Evolutionary conservation across 805 yeast species (phyloP), one percentile per base, ranked within the genome.

Genomic region (Naumovozyma baii): DNA sequence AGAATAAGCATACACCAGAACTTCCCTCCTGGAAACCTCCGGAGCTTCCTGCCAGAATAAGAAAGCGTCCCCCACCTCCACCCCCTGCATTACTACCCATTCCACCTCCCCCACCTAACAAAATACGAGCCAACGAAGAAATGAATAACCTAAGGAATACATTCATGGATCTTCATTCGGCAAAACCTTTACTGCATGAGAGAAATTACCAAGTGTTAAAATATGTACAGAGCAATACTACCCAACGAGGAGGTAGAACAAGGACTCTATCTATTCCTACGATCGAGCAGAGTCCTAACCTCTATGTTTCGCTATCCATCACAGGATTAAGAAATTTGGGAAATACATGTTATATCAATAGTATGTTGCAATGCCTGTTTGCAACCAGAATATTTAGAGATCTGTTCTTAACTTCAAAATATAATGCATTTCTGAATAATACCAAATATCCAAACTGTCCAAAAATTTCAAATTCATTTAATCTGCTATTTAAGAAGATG

Each of bases 311-410:
- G 8, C 55, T 68, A 37, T 65, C 74, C 1, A 66, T 78, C 13
- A 77, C 83, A 39, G 84, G 88, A 0, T 57, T 83, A 38, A 63
- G 73, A 43, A 83, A 83, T 52, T 64, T 73, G 59, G 86, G 87
- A 0, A 78, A 79, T 32, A 79, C 88, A 0, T 83, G 94, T 50
- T 83, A 83, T 53, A 76, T 83, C 41, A 83, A 83, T 52, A 74
- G 82, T 53, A 77, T 83, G 66, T 54, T 83, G 10, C 94, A 83
- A 55, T 72, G 85, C 45, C 54, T 83, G 5, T 79, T 79, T 57
- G 81, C 78, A 2, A 56, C 79, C 0, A 48, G 60, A 0, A 51
- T 54, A 18, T 76, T 83, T 48, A 64, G 78, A 39, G 55, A 62
- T 3, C 54, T 80, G 13, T 74, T 80, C 45, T 43, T 64, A 10